phyloP scores from a whole-genome alignment of 495 filamentous ascomycete genomes.

The Tuber brumale region DNA sequence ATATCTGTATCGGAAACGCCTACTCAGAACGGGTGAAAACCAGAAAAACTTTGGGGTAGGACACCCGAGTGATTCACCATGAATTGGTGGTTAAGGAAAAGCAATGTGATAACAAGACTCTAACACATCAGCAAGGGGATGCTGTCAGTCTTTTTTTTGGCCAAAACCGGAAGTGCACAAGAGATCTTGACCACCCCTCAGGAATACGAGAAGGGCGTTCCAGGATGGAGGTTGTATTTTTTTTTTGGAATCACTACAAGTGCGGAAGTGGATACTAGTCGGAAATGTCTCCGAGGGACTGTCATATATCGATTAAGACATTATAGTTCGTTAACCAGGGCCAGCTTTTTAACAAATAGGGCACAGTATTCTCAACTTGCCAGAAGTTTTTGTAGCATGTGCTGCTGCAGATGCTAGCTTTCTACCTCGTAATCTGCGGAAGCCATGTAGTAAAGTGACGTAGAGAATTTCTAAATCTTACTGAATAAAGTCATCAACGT shows the following conservation, averaged over 20 bases:
- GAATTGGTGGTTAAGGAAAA: background rate
- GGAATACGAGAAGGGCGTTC: background rate
- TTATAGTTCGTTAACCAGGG: background rate
- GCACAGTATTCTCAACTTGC: background rate
- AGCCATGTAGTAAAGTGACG: too few species aligned
- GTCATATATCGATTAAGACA: background rate
- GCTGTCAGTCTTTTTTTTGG: background rate
- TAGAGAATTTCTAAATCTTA: too few species aligned
- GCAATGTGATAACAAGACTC: background rate
- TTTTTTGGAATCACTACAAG: too few species aligned
- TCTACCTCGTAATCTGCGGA: too few species aligned
- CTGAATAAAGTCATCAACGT: too few species aligned
- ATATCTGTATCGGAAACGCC: background rate
- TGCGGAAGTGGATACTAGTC: background rate
- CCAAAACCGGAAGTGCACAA: background rate
- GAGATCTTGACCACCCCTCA: background rate
- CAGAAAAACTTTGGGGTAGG: background rate
- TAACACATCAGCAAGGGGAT: background rate
- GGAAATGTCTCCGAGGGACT: background rate
- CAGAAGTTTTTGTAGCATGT: background rate
- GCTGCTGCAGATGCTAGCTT: too few species aligned
- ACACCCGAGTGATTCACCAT: background rate
- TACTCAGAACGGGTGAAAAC: background rate
- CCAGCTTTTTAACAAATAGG: background rate
- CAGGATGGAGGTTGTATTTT: background rate